Percentiles rank a stretch among this genome's conserved stretches.
phyloP scores from a whole-genome alignment of 768 basidiomycete species.

The Phallus indusiatus region DNA sequence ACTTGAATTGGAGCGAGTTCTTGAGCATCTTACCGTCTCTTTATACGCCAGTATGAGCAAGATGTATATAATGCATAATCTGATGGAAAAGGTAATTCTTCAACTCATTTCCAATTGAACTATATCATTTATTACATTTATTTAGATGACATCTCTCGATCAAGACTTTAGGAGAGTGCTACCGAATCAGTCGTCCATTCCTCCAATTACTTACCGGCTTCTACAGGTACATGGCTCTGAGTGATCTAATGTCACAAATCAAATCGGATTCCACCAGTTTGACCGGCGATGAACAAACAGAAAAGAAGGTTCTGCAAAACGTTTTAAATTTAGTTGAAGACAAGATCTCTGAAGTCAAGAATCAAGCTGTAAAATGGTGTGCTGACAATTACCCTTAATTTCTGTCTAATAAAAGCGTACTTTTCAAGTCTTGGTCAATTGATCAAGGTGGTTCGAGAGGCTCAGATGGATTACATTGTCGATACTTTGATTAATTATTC shows the following conservation, averaged over 20 bases:
- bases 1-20: too few relatives aligned
- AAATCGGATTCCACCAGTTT: conserved; percentile 67
- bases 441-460: conserved; percentile 79
- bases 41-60: conserved; percentile 56
- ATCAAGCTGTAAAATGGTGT: conserved; percentile 92
- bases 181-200: conserved; percentile 13
- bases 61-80: conserved; percentile 73
- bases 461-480: conserved; percentile 76
- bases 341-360: conserved; percentile 97
- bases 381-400: conserved; percentile 14
- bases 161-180: conserved; percentile 65
- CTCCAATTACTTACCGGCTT: background rate
- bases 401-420: background rate
- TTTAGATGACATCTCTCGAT: conserved; percentile 82
- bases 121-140: background rate
- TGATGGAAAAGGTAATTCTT: conserved; percentile 62
- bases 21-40: background rate
- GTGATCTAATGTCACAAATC: conserved; percentile 87
- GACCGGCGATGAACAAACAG: conserved; percentile 74
- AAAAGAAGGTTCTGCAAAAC: conserved; percentile 75
- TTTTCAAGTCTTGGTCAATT: conserved; percentile 71
- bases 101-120: background rate
- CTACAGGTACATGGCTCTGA: conserved; percentile 88
- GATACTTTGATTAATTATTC: conserved; percentile 86
- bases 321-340: conserved; percentile 86